These are phyloP conservation scores for Colletotrichum cuscutae DNA, from an alignment of 2,329 filamentous ascomycete species.

Conservation along the genomic window DNA sequence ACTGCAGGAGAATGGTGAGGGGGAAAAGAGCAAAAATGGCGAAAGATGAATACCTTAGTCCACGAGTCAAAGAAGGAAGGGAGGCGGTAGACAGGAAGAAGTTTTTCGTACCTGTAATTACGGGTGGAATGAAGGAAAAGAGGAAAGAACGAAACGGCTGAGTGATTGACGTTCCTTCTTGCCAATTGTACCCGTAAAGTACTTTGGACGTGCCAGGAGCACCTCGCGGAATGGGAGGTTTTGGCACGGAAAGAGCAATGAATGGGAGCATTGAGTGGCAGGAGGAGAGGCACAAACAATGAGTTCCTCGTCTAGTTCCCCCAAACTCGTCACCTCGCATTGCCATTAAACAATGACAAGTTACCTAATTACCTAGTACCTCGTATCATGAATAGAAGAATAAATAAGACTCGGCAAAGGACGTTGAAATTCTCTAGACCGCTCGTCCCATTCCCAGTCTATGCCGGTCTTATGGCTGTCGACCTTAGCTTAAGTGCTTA, in stretches of 20 bases:
- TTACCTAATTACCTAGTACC: too few relatives aligned
- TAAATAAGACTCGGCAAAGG: too few relatives aligned
- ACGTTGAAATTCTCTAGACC: background rate
- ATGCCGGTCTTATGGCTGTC: background rate
- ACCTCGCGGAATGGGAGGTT: background rate
- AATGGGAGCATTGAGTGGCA: background rate
- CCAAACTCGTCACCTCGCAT: background rate
- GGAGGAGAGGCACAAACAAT: background rate
- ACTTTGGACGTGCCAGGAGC: background rate
- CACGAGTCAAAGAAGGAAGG: background rate
- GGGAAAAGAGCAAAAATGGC: background rate
- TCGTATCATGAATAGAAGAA: too few relatives aligned
- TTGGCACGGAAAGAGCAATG: background rate
- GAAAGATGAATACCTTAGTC: background rate
- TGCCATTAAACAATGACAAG: background rate
- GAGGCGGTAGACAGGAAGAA: background rate
- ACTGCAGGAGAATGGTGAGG: too few relatives aligned
- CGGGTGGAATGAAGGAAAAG: background rate
- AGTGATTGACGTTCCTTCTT: background rate
- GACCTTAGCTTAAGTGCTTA: background rate
- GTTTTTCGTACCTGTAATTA: background rate
- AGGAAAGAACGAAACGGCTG: background rate
- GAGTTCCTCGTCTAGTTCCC: background rate
- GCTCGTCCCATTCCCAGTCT: background rate
- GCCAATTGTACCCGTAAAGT: background rate